Evolutionary conservation across 345 rosid genomes (phyloP), one percentile per base, ranked within the genome.

Genomic region (Ceriops zippeliana): DNA sequence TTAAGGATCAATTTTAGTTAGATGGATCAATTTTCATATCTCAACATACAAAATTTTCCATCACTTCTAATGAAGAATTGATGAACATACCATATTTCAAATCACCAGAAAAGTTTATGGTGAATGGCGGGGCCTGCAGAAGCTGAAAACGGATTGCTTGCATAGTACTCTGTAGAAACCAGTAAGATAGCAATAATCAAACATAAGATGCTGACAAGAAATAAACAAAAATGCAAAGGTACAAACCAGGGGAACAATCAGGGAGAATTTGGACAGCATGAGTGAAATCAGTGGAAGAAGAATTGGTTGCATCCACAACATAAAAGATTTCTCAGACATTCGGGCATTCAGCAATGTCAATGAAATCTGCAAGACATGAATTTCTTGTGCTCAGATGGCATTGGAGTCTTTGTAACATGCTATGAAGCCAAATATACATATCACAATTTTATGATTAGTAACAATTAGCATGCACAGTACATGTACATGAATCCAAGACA

Each of bases 101-200:
- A 81, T 93, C 97, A 61, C 97, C 98, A n/a, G 91, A 70, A 76
- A 81, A 93, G 75, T 87, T 75, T 16, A 93, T 83, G 77, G 70
- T 69, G 58, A 70, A 81, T 24, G 96, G 92, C 52, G 98, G 76
- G 69, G 98, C 97, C 66, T 82, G 86, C 64, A 93, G 83, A 71
- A 89, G 83, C 83, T 93, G 98, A 78, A 85, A 88, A 73, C 57
- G 84, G 70, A 93, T 82, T 69, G 90, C 98, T 87, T 93, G 92
- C 27, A 75, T 17, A 52, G 75, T 81, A 78, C 96, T 93, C 98
- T 93, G 83, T 56, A 47, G 58, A 73, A 79, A 64, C 70, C 61
- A 76, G 72, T 37, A 57, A 15, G 54, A 22, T 66, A 69, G 69
- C 60, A 63, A 34, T 58, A 52, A 67, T 38, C 27, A 22, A 71